A percentile compares a stretch with the other conserved stretches of the same genome.
phyloP scores from a whole-genome alignment of 2,329 filamentous ascomycete genomes.

The Zarea fungicola region DNA sequence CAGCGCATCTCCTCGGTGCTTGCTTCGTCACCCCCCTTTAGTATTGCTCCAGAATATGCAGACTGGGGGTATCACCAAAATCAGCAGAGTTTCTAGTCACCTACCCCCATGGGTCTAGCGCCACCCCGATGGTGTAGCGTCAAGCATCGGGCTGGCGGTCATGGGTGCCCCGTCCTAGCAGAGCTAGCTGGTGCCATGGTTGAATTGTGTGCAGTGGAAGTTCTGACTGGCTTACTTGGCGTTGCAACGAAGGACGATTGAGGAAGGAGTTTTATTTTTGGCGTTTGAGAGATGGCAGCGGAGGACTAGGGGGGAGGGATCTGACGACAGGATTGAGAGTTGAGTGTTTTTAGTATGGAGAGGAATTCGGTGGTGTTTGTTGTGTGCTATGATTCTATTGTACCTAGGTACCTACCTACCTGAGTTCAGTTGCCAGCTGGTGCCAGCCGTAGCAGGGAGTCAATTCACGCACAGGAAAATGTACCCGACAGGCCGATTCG shows the following conservation, averaged over 20 bases:
- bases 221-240: constrained; percentile 6
- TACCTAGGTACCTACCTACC: too few species aligned
- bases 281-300: neutral
- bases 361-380: neutral
- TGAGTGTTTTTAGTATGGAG: neutral
- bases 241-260: neutral
- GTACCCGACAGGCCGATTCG: constrained; percentile 7
- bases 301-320: neutral
- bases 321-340: neutral
- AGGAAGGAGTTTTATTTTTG: constrained; percentile 9
- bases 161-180: constrained; percentile 3
- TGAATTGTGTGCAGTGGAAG: neutral
- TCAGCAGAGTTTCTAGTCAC: neutral
- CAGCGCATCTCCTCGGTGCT: too few species aligned
- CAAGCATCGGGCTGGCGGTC: constrained; percentile 5
- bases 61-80: neutral
- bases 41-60: too few species aligned
- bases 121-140: constrained; percentile 9
- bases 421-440: neutral
- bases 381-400: too few species aligned
- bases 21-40: too few species aligned
- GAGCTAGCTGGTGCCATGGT: neutral
- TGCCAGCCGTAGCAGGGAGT: too few species aligned
- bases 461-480: constrained; percentile 2
- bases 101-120: constrained; percentile 12